Percentiles rank a stretch among this genome's conserved stretches.
phyloP scores from a whole-genome alignment of 73 alveolate genomes.

The Uronychia setigera region DNA sequence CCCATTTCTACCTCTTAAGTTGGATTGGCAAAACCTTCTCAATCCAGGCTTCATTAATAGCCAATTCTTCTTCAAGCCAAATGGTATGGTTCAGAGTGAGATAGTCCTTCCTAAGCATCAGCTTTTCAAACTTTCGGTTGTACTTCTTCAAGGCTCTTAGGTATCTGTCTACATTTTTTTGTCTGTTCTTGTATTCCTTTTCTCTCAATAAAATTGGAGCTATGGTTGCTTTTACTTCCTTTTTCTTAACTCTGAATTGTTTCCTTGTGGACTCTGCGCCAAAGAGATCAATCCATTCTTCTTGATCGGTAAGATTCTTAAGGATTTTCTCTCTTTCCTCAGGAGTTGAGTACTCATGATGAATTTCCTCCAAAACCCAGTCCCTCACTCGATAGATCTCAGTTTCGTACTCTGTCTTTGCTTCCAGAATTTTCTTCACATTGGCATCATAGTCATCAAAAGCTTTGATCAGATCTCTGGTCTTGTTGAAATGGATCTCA shows the following conservation, averaged over 20 bases:
- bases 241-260: background rate
- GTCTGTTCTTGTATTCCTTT: background rate
- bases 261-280: slow-evolving; percentile 14
- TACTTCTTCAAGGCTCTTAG: background rate
- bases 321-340: slow-evolving; percentile 24
- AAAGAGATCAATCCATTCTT: slow-evolving; percentile 56
- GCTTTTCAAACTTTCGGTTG: background rate
- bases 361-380: slow-evolving; percentile 55
- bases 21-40: background rate
- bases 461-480: slow-evolving; percentile 23
- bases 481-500: slow-evolving; percentile 10
- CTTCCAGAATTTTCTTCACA: slow-evolving; percentile 21
- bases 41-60: background rate
- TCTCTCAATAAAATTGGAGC: slow-evolving; percentile 10
- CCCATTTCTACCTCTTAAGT: background rate
- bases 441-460: slow-evolving; percentile 44
- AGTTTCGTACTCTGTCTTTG: slow-evolving; percentile 59
- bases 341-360: slow-evolving; percentile 16
- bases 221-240: background rate
- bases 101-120: background rate
- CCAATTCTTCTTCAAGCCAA: background rate
- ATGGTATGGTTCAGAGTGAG: background rate
- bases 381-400: slow-evolving; percentile 47
- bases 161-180: background rate
- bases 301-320: slow-evolving; percentile 20